Conservation (phyloP, 73 alveolate genomes). For the Paramecium biaurelia region DNA sequence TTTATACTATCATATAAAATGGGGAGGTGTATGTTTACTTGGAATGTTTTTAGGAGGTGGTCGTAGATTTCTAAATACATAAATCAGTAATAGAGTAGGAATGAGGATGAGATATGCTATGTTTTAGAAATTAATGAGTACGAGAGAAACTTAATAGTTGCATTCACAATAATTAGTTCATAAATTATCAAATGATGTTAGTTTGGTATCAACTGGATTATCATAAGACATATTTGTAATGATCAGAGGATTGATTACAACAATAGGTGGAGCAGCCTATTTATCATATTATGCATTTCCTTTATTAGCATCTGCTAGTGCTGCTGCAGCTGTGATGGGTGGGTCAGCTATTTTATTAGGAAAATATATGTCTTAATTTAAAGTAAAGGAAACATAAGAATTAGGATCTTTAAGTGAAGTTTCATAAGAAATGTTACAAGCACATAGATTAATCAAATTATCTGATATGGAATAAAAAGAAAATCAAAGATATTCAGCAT, state of each 20-base stretch:
- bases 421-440: conserved; percentile 14
- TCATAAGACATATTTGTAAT: conserved; percentile 47
- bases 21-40: conserved; percentile 21
- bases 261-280: conserved; percentile 54
- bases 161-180: conserved; percentile 49
- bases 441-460: conserved; percentile 23
- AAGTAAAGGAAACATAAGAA: conserved; percentile 40
- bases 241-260: conserved; percentile 11
- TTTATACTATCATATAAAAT: neutral
- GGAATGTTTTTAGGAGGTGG: neutral
- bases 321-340: conserved; percentile 37
- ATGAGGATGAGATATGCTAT: conserved; percentile 50
- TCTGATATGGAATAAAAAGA: conserved; percentile 44
- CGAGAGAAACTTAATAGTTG: conserved; percentile 19
- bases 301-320: neutral
- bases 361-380: conserved; percentile 13
- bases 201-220: conserved; percentile 11
- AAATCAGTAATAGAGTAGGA: conserved; percentile 54
- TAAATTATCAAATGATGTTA: conserved; percentile 55
- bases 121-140: conserved; percentile 30
- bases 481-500: conserved; percentile 10
- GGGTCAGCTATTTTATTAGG: conserved; percentile 27
- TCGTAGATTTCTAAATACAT: conserved; percentile 46
- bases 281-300: conserved; percentile 48
- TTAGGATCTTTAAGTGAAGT: conserved; percentile 17